These are phyloP conservation scores for Naganishia cerealis DNA, from an alignment of 1,284 basidiomycete genomes.

Conservation along the genomic window DNA sequence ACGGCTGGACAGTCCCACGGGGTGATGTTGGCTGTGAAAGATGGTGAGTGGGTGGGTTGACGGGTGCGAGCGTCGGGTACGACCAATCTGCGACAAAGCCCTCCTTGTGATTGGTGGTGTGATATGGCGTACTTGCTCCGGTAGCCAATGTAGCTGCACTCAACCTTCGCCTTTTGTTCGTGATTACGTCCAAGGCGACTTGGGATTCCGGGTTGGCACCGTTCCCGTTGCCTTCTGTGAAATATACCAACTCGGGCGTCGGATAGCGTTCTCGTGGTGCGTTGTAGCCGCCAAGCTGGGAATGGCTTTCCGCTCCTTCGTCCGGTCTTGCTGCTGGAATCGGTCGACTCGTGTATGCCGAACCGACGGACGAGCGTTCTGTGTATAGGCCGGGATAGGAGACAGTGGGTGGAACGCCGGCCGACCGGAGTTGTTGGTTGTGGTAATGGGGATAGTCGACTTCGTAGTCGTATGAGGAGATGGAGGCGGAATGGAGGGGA, in stretches of 20 bases:
- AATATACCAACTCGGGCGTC: constrained; percentile 30
- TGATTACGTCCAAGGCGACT: constrained; percentile 5
- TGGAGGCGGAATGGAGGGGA: constrained; percentile 1
- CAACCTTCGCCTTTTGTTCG: constrained; percentile 3
- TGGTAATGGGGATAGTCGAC: constrained; percentile 7
- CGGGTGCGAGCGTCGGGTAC: constrained; percentile 19
- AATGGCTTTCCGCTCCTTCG: background rate
- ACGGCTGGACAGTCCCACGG: constrained; percentile 18
- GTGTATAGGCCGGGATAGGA: background rate
- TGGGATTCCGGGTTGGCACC: background rate
- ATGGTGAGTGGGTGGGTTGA: background rate
- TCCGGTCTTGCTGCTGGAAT: background rate
- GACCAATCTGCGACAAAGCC: constrained; percentile 23
- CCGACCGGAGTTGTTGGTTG: constrained; percentile 5
- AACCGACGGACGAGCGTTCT: constrained; percentile 8
- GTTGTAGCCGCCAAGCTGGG: background rate
- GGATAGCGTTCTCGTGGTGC: constrained; percentile 25
- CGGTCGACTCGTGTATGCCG: constrained; percentile 7
- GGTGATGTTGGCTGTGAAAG: constrained; percentile 15
- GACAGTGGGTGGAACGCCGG: constrained; percentile 10
- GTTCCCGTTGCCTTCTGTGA: constrained; percentile 5
- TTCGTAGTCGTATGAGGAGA: constrained; percentile 21
- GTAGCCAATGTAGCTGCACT: background rate
- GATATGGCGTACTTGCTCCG: background rate
- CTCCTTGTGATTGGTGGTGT: background rate